Percentiles rank a stretch among this genome's conserved stretches.
phyloP scores from a whole-genome alignment of 2,329 filamentous ascomycete genomes.

The Elsinoe ampelina region DNA sequence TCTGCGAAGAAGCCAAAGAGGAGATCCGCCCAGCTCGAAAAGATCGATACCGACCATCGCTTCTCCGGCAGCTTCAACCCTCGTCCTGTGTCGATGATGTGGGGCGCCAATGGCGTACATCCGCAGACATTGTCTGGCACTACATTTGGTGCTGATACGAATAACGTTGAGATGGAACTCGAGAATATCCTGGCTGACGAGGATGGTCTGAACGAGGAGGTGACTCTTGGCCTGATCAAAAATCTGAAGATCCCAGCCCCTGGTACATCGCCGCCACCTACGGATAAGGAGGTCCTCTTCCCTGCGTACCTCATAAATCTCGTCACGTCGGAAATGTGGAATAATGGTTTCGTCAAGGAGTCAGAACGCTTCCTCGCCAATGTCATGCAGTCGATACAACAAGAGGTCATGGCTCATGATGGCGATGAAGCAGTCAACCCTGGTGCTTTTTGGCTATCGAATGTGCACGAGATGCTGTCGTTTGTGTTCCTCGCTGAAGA shows the following conservation, averaged over 20 bases:
- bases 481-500: slow-evolving; percentile 98
- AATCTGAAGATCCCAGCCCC: slow-evolving; percentile 94
- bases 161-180: slow-evolving; percentile 90
- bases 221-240: slow-evolving; percentile 88
- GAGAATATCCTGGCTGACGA: slow-evolving; percentile 91
- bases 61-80: slow-evolving; percentile 92
- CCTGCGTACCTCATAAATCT: slow-evolving; percentile 98
- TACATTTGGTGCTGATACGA: slow-evolving; percentile 68
- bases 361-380: slow-evolving; percentile 97
- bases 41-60: slow-evolving; percentile 66
- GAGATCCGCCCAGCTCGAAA: slow-evolving; percentile 80
- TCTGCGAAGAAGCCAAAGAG: slow-evolving; percentile 96
- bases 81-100: slow-evolving; percentile 90
- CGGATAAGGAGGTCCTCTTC: slow-evolving; percentile 97
- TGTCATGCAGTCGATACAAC: slow-evolving; percentile 98
- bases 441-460: slow-evolving; percentile 96
- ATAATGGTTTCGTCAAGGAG: slow-evolving; percentile 99
- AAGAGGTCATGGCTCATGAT: slow-evolving; percentile 98
- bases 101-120: slow-evolving; percentile 52
- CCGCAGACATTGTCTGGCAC: slow-evolving; percentile 65
- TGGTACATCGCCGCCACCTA: slow-evolving; percentile 76
- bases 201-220: slow-evolving; percentile 91
- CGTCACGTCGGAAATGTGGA: slow-evolving; percentile 99
- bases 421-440: slow-evolving; percentile 95
- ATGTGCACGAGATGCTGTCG: slow-evolving; percentile 98